Conservation (phyloP, 2,329 filamentous ascomycete species). For the Delphinella strobiligena region DNA sequence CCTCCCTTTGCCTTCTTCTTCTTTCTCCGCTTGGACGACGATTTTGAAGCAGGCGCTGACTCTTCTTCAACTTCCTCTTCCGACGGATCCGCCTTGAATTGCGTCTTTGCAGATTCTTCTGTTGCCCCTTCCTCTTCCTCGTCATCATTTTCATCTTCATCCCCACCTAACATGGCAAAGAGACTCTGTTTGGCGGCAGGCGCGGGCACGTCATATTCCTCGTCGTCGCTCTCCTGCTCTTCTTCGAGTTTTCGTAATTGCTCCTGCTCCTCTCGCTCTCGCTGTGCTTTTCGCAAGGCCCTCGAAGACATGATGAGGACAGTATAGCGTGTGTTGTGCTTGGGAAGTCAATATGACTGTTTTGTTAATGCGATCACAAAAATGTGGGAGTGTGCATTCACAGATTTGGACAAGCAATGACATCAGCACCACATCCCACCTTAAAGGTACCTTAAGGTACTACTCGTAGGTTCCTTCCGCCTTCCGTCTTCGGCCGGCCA, state of each 20-base stretch:
- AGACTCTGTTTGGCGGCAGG: constrained; percentile 26
- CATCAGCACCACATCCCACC: too few relatives aligned
- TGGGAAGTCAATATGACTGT: too few relatives aligned
- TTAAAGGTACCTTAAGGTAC: too few relatives aligned
- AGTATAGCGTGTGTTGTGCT: too few relatives aligned
- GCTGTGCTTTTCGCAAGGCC: constrained; percentile 52
- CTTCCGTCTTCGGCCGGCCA: too few relatives aligned
- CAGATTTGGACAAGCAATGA: not conserved
- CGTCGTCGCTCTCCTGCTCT: constrained; percentile 23
- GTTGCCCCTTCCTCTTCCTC: constrained; percentile 20
- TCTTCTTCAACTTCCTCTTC: constrained; percentile 9
- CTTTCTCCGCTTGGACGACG: constrained; percentile 21
- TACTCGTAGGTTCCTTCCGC: too few relatives aligned
- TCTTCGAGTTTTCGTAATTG: constrained; percentile 28
- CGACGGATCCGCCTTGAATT: not conserved
- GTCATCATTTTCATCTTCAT: constrained; percentile 26
- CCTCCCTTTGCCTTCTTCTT: constrained; percentile 45
- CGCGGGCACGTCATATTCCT: constrained; percentile 17
- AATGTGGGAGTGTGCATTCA: not conserved
- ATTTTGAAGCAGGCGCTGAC: constrained; percentile 16
- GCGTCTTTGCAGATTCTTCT: constrained; percentile 13
- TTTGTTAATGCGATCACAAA: too few relatives aligned
- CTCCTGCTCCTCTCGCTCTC: constrained; percentile 47
- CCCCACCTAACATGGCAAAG: constrained; percentile 34
- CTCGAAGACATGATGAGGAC: constrained; percentile 62